Evolutionary conservation across 805 yeast species (phyloP).

Genomic region (Candida tibetensis): DNA sequence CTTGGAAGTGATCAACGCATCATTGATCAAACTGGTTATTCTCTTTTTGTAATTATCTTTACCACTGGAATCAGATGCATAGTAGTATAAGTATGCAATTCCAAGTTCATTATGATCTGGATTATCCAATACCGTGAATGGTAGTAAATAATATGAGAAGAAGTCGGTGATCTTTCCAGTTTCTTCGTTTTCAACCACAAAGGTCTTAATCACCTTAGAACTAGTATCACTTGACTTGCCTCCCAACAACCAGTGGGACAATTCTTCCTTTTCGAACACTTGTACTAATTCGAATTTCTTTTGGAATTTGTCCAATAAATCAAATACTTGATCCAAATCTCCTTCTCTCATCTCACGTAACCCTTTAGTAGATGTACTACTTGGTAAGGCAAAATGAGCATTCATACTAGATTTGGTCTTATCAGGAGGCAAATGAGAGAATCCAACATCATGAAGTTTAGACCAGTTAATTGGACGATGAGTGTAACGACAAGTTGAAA

Average conservation of each 20-base stretch:
- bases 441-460: slow-evolving; percentile 85
- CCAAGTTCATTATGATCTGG: slow-evolving; percentile 64
- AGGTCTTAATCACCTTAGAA: slow-evolving; percentile 66
- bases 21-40: slow-evolving; percentile 59
- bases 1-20: slow-evolving; percentile 76
- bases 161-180: slow-evolving; percentile 75
- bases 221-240: slow-evolving; percentile 22
- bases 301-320: slow-evolving; percentile 62
- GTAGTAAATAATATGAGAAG: slow-evolving; percentile 83
- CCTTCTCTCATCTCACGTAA: slow-evolving; percentile 53
- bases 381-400: slow-evolving; percentile 57
- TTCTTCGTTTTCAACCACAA: slow-evolving; percentile 65
- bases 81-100: slow-evolving; percentile 86
- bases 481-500: slow-evolving; percentile 81
- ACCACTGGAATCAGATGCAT: slow-evolving; percentile 66
- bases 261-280: slow-evolving; percentile 62
- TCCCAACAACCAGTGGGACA: slow-evolving; percentile 80
- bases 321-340: slow-evolving; percentile 66
- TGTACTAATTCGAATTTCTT: slow-evolving; percentile 71
- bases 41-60: slow-evolving; percentile 52
- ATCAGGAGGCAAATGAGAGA: slow-evolving; percentile 72
- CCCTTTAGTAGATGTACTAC: slow-evolving; percentile 47
- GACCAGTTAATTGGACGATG: slow-evolving; percentile 95
- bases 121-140: slow-evolving; percentile 76
- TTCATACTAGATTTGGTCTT: slow-evolving; percentile 67